Evolutionary conservation across 352 stramenopile genomes (phyloP).

Genomic region (Globisporangium megalacanthum): DNA sequence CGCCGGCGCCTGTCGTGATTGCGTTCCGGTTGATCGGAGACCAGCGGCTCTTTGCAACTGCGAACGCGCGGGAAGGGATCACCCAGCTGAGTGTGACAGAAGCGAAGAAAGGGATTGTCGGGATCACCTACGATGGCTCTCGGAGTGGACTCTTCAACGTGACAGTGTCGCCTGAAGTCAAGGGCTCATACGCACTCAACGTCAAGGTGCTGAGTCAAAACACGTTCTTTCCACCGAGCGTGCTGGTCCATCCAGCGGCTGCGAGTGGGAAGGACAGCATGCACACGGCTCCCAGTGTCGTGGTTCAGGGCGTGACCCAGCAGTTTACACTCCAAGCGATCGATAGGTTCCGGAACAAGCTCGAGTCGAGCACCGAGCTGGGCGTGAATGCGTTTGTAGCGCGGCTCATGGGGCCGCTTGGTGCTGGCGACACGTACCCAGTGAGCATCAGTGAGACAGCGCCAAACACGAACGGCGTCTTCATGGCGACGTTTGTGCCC

Average conservation of each 20-base stretch:
- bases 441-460: slow-evolving; percentile 43
- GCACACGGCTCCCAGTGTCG: slow-evolving; percentile 77
- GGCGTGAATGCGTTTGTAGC: slow-evolving; percentile 47
- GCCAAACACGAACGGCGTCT: slow-evolving; percentile 87
- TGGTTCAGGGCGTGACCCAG: slow-evolving; percentile 68
- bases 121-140: slow-evolving; percentile 62
- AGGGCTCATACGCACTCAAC: slow-evolving; percentile 52
- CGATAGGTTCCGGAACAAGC: slow-evolving; percentile 89
- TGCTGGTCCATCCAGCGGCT: slow-evolving; percentile 76
- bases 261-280: slow-evolving; percentile 59
- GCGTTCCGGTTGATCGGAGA: slow-evolving; percentile 46
- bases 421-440: slow-evolving; percentile 22
- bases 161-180: slow-evolving; percentile 76
- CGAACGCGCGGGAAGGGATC: slow-evolving; percentile 47
- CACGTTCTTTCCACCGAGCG: slow-evolving; percentile 63
- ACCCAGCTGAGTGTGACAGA: slow-evolving; percentile 41
- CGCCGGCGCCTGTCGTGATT: slow-evolving; percentile 28
- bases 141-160: slow-evolving; percentile 74
- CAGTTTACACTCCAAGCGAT: slow-evolving; percentile 86
- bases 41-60: slow-evolving; percentile 26
- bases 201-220: slow-evolving; percentile 44
- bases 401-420: slow-evolving; percentile 35
- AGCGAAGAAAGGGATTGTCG: slow-evolving; percentile 57
- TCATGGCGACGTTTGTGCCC: slow-evolving; percentile 74
- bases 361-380: slow-evolving; percentile 78